Evolutionary conservation across 306 rosid species (phyloP), one percentile per base, ranked within the genome.

Genomic region (Prunus davidiana): DNA sequence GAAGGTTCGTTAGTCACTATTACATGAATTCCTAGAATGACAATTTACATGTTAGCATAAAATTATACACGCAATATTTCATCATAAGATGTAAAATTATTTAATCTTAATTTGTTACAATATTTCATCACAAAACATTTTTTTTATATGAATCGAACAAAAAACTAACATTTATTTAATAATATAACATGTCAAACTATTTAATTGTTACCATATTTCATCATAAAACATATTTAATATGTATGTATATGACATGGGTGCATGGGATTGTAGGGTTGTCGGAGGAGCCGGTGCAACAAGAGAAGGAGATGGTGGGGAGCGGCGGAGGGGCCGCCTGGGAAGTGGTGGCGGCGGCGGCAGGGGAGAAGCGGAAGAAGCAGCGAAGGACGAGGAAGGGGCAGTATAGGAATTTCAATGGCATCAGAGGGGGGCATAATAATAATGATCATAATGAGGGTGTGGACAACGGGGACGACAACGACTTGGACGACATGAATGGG

Each of bases 281-380:
- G 64, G 99, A 95, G 88, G 99, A 95, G 82, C 96, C 88, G 16
- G 97, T 85, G 93, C 97, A 92, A 47, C 88, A 88, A 54, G 96
- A 92, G 52, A 88, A 83, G 71, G 96, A 95, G 82, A 85, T 79
- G 67, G 85, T 81, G 67, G 91, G 93, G 50, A 91, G 89, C 24
- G 98, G 93, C 1, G 96, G 96, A 79, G 91, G 90, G 28, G 86
- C 83, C 46, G 74, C 89, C 28, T 82, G 96, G 89, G 90, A 82
- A 76, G 90, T 71, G 55, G 84, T 25, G 58, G 79, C 70, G 14
- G 52, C 57, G 1, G 24, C 24, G 24, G 81, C 22, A 24, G 80
- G 25, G 24, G 88, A 81, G 77, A 83, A 80, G 74, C 75, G 77
- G 84, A 91, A 80, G 88, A 79, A 78, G 82, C 85, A 76, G 72